Evolutionary conservation across 257 asterid species (phyloP).

Genomic region (Salvia rosmarinus): DNA sequence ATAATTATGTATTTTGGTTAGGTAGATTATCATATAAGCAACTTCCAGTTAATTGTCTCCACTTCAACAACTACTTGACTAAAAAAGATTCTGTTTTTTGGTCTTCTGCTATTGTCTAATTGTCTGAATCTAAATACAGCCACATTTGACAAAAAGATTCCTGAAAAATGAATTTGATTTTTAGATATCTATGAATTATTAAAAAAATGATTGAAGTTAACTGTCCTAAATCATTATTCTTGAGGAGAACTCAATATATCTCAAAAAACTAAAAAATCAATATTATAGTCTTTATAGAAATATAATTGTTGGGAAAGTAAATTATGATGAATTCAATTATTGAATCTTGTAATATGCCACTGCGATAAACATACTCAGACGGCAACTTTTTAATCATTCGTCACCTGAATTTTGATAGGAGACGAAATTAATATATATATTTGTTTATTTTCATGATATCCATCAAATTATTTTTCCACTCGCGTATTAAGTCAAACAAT

Average conservation of each 20-base stretch:
- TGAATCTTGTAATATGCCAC: neutral
- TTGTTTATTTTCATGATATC: neutral
- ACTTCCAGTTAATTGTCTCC: conserved; percentile 27
- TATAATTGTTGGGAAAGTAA: neutral
- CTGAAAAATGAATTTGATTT: no score
- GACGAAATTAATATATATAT: no score
- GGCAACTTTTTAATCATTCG: neutral
- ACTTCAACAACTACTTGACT: conserved; percentile 29
- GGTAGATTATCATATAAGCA: conserved; percentile 37
- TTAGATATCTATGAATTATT: neutral
- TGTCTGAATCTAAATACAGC: neutral
- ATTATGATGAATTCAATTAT: neutral
- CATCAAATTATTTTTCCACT: neutral
- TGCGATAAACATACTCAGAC: neutral
- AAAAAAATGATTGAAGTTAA: neutral
- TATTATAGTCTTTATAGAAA: neutral
- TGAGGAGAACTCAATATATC: neutral
- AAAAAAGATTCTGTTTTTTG: neutral
- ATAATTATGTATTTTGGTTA: conserved; percentile 23
- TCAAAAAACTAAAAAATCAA: no score
- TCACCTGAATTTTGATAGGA: neutral
- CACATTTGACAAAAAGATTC: no score
- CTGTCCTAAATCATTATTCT: neutral
- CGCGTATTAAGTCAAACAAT: neutral
- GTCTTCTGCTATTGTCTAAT: neutral